These are phyloP conservation scores for Falciphora oryzae DNA, from an alignment of 2,329 filamentous ascomycete genomes.

Conservation along the genomic window DNA sequence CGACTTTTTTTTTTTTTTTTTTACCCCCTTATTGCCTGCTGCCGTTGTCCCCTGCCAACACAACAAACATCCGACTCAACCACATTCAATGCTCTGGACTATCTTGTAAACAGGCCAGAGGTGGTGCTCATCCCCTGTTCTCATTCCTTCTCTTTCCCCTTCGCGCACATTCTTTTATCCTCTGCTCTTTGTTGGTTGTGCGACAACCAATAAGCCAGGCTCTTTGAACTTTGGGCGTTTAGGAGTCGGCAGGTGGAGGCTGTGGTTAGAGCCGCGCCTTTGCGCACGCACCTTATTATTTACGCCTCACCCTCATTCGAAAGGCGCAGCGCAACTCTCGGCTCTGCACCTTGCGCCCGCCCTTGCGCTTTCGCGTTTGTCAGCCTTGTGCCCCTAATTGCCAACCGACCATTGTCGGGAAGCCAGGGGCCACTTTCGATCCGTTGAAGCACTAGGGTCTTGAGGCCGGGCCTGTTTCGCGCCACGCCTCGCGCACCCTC, in stretches of 20 bases:
- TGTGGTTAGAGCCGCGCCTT: not conserved
- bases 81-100: not conserved
- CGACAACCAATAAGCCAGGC: not conserved
- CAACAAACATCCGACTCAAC: not conserved
- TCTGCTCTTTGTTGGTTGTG: not conserved
- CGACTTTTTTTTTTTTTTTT: not conserved
- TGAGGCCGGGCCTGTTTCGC: not conserved
- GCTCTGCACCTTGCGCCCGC: not conserved
- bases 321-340: not conserved
- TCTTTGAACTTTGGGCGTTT: not conserved
- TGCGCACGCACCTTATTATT: not conserved
- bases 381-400: not conserved
- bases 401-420: not conserved
- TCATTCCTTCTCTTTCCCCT: not conserved
- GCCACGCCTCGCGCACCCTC: not conserved
- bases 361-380: not conserved
- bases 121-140: not conserved
- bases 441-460: not conserved
- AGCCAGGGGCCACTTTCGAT: not conserved
- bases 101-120: not conserved
- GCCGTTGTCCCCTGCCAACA: not conserved
- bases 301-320: not conserved
- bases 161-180: not conserved
- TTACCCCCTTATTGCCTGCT: not conserved
- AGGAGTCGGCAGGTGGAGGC: not conserved